These are phyloP conservation scores for Coprinellus aureogranulatus DNA, from an alignment of 768 basidiomycete species.

Conservation along the genomic window DNA sequence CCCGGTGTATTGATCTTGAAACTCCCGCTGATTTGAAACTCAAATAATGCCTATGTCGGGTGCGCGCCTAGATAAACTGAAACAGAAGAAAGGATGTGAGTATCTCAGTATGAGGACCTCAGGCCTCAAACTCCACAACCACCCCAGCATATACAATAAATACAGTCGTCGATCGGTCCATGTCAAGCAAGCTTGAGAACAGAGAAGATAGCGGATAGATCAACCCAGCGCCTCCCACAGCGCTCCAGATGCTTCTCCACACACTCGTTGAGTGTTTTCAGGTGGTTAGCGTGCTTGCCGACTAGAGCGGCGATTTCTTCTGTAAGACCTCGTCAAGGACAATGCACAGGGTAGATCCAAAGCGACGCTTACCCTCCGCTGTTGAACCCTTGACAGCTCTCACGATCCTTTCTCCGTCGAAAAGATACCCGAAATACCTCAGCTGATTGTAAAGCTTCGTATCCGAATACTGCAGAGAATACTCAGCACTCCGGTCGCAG, in stretches of 20 bases:
- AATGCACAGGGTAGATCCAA: neutral
- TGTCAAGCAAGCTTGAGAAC: slow-evolving; percentile 61
- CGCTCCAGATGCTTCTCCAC: slow-evolving; percentile 81
- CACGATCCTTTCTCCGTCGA: slow-evolving; percentile 66
- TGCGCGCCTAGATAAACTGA: too few relatives aligned
- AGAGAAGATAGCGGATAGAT: slow-evolving; percentile 75
- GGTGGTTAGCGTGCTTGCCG: slow-evolving; percentile 45
- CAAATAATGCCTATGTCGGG: too few relatives aligned
- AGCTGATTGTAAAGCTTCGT: slow-evolving; percentile 86
- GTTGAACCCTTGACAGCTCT: slow-evolving; percentile 48
- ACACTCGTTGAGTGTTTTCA: slow-evolving; percentile 52
- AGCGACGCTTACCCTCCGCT: slow-evolving; percentile 32
- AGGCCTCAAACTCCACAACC: too few relatives aligned
- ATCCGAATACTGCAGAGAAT: slow-evolving; percentile 70
- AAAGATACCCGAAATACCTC: slow-evolving; percentile 75
- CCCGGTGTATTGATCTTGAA: too few relatives aligned
- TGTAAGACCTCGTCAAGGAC: slow-evolving; percentile 22
- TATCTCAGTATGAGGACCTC: too few relatives aligned
- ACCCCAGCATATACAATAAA: too few relatives aligned
- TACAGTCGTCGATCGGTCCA: too few relatives aligned
- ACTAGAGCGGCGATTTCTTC: slow-evolving; percentile 57
- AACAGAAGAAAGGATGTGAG: too few relatives aligned
- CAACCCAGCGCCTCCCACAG: slow-evolving; percentile 89
- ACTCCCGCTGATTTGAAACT: too few relatives aligned
- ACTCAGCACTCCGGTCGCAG: neutral